Evolutionary conservation across 1,284 basidiomycete genomes (phyloP), one percentile per base, ranked within the genome.

Genomic region (Naganishia sp.): DNA sequence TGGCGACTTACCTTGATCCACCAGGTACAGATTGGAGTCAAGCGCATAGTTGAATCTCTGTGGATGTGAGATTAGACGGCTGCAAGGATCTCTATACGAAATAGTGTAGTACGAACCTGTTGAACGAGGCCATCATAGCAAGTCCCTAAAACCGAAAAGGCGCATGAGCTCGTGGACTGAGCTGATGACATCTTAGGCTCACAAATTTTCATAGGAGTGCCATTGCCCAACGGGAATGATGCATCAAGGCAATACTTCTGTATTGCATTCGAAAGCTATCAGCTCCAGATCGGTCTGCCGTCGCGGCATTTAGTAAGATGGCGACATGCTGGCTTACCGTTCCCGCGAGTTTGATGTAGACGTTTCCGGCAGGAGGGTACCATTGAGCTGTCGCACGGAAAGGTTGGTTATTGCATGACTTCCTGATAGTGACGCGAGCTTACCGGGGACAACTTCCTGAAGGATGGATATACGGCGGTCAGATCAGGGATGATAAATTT

Each of bases 151-250:
- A 18, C 7, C 21, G 13, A 25, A 50, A 13, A 52, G 18, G n/a
- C 18, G 33, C n/a, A 25, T 23, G 16, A 52, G 23, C 39, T 15
- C 21, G 11, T 23, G 10, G 6, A 1, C 16, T 23, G 46, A 13
- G 13, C 4, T 7, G 18, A 9, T 46, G 11, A 16, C 18, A 25
- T 15, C 9, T 46, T 21, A 42, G 13, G 49, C 48, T 52, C 25
- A n/a, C 59, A 61, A 15, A 61, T 61, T 48, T 61, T 61, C 59
- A 61, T 61, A 3, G 42, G 59, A 33, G 61, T 56, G 16, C 69
- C 73, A 64, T 71, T 68, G 18, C 42, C 56, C 13, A 70, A 63
- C 65, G 68, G 59, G 55, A 48, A 49, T 39, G 70, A 70, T n/a
- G 59, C 59, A 28, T 61, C 59, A 28, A 61, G 59, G 23, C 59